Percentiles rank a stretch among this genome's conserved stretches.
Conservation (phyloP, 495 filamentous ascomycete species). For the Neurospora sp. region DNA sequence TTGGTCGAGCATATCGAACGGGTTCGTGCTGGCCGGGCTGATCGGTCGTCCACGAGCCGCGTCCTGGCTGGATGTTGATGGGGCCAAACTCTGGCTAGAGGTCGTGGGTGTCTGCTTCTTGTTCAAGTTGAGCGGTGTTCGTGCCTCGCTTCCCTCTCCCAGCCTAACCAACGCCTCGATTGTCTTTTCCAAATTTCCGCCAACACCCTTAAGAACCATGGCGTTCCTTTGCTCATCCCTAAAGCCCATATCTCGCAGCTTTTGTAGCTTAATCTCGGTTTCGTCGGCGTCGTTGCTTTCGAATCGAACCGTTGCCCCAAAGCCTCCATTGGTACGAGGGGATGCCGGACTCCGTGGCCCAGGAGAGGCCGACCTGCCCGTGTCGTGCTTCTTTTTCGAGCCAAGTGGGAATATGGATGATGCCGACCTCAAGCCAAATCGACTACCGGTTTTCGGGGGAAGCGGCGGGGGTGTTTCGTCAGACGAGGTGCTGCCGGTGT, state of each 20-base stretch:
- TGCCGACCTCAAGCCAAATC: constrained; percentile 66
- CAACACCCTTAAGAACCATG: constrained; percentile 64
- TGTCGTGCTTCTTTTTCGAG: constrained; percentile 24
- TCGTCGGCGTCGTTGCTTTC: constrained; percentile 34
- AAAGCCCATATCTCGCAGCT: constrained; percentile 85
- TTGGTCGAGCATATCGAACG: constrained; percentile 49
- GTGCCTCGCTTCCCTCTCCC: constrained; percentile 44
- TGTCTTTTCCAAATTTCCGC: constrained; percentile 74
- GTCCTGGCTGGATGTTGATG: constrained; percentile 20
- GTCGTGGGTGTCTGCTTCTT: not conserved
- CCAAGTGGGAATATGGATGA: constrained; percentile 55
- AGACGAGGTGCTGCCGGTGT: constrained; percentile 34
- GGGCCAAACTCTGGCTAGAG: constrained; percentile 31
- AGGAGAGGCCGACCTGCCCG: constrained; percentile 11
- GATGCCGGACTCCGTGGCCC: constrained; percentile 21
- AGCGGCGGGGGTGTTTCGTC: constrained; percentile 64
- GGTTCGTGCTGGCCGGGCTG: constrained; percentile 48
- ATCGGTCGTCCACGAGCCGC: constrained; percentile 19
- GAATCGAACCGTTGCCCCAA: constrained; percentile 51
- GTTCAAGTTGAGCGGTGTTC: not conserved
- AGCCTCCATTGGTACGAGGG: constrained; percentile 48
- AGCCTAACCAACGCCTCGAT: constrained; percentile 73
- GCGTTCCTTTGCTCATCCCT: constrained; percentile 70
- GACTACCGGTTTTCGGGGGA: constrained; percentile 70
- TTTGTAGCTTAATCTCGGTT: constrained; percentile 57